These are phyloP conservation scores for Setaria viridis DNA, from an alignment of 202 grass and related monocot genomes.

Conservation along the genomic window DNA sequence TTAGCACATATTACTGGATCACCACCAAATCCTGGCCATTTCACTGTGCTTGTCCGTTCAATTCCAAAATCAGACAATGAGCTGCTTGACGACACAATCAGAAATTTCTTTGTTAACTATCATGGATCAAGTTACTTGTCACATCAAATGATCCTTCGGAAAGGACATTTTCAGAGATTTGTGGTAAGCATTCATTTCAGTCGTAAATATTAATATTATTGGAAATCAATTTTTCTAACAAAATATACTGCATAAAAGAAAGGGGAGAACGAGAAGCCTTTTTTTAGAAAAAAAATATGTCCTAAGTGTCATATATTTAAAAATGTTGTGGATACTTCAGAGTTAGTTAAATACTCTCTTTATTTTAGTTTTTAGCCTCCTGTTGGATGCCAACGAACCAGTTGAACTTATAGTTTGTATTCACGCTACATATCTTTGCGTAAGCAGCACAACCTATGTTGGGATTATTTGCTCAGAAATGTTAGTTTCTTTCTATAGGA, in stretches of 20 bases:
- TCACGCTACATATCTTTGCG: conserved; percentile 15
- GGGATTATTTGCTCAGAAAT: conserved; percentile 31
- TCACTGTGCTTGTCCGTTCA: conserved; percentile 82
- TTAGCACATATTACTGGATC: conserved; percentile 71
- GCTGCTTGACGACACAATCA: conserved; percentile 71
- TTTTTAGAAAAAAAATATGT: too few species aligned
- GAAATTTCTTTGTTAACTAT: conserved; percentile 90
- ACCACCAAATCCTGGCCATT: conserved; percentile 74
- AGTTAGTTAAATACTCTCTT: neutral
- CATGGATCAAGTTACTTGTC: conserved; percentile 95
- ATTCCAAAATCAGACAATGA: conserved; percentile 72
- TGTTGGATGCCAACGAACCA: neutral
- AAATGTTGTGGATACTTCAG: neutral
- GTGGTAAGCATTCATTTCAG: conserved; percentile 64
- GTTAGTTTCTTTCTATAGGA: conserved; percentile 60
- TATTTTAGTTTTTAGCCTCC: neutral
- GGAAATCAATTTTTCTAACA: conserved; percentile 14
- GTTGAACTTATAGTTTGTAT: neutral
- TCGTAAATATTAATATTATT: conserved; percentile 9
- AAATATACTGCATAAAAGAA: neutral
- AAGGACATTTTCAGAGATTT: conserved; percentile 74
- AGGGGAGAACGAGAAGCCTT: neutral
- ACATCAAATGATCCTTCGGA: conserved; percentile 82
- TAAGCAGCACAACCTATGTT: neutral
- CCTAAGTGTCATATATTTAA: neutral